A percentile compares a stretch with the other conserved stretches of the same genome.
Evolutionary conservation across 805 yeast genomes (phyloP).

Genomic region (Candida tibetensis): DNA sequence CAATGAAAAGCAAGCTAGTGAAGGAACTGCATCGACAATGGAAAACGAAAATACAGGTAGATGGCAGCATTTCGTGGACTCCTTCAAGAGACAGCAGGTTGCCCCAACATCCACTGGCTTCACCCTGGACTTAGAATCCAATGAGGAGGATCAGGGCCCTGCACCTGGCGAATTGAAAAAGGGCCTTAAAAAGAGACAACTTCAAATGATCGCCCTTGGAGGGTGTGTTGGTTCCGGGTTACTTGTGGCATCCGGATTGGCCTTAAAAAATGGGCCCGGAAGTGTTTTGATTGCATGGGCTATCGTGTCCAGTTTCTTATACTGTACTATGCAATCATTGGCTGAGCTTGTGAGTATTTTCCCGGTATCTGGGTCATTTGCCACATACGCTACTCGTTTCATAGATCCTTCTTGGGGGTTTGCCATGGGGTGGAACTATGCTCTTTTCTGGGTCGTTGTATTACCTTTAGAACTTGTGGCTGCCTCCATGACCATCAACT

Average conservation of each 20-base stretch:
- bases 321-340: conserved; percentile 43
- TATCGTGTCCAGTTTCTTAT: conserved; percentile 37
- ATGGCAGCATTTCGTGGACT: conserved; percentile 27
- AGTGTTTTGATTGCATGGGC: conserved; percentile 38
- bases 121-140: conserved; percentile 7
- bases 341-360: conserved; percentile 38
- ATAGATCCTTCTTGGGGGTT: conserved; percentile 46
- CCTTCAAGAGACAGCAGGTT: conserved; percentile 29
- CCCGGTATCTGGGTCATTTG: conserved; percentile 42
- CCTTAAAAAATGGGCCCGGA: conserved; percentile 34
- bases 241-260: conserved; percentile 39
- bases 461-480: conserved; percentile 44
- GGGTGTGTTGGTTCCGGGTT: conserved; percentile 44
- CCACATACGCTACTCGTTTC: conserved; percentile 39
- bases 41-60: too few relatives aligned
- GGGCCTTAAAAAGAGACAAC: conserved; percentile 28
- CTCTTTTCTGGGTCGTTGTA: conserved; percentile 43
- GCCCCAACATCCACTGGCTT: neutral
- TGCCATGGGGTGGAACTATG: conserved; percentile 46
- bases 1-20: too few relatives aligned
- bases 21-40: too few relatives aligned
- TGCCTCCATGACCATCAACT: conserved; percentile 37
- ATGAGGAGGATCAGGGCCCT: too few relatives aligned
- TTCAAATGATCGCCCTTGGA: conserved; percentile 40
- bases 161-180: conserved; percentile 16